Conservation (phyloP, 768 basidiomycete genomes). For the Lentinula boryana region DNA sequence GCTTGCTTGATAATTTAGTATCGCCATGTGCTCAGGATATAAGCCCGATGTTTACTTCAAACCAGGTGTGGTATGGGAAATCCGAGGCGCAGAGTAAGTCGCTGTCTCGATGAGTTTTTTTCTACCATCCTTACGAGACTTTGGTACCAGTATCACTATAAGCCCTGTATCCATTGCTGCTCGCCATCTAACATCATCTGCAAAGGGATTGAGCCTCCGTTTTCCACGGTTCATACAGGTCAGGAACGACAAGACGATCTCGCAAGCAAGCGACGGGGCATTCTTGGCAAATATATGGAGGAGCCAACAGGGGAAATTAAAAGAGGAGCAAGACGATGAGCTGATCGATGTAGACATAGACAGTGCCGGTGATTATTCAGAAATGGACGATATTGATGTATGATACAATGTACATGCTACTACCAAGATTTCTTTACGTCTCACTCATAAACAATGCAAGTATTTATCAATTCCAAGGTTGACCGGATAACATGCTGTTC, state of each 20-base stretch:
- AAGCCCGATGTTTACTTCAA: slow-evolving; percentile 64
- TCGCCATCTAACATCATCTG: slow-evolving; percentile 42
- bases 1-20: neutral
- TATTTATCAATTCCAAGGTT: slow-evolving; percentile 7
- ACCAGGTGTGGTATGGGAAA: slow-evolving; percentile 85
- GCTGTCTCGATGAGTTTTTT: slow-evolving; percentile 7
- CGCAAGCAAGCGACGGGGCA: slow-evolving; percentile 65
- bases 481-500: slow-evolving; percentile 6
- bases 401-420: neutral
- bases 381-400: slow-evolving; percentile 7
- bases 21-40: slow-evolving; percentile 35
- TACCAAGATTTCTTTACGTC: neutral
- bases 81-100: slow-evolving; percentile 66
- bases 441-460: slow-evolving; percentile 21
- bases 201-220: slow-evolving; percentile 72
- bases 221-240: slow-evolving; percentile 82
- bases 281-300: slow-evolving; percentile 68
- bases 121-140: neutral
- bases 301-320: slow-evolving; percentile 42
- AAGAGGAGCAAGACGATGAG: slow-evolving; percentile 46
- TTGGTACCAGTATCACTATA: slow-evolving; percentile 56
- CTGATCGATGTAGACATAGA: slow-evolving; percentile 46
- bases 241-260: slow-evolving; percentile 68
- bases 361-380: slow-evolving; percentile 22
- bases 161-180: slow-evolving; percentile 86